These are phyloP conservation scores for Aegle marmelos DNA, from an alignment of 345 rosid species.

Conservation along the genomic window DNA sequence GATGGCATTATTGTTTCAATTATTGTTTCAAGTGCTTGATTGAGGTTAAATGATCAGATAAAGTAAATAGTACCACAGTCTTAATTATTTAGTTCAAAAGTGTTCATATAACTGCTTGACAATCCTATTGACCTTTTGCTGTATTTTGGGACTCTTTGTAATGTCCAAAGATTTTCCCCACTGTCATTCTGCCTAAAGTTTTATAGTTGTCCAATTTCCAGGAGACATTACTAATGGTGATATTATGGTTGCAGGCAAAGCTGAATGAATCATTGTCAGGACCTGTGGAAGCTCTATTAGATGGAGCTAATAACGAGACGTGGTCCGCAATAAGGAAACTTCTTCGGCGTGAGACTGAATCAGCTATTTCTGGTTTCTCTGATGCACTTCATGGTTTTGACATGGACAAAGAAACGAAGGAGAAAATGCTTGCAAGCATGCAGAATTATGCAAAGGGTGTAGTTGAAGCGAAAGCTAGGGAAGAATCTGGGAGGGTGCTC, in stretches of 20 bases:
- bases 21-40: background rate
- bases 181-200: background rate
- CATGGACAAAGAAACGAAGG: constrained; percentile 57
- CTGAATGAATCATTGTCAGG: constrained; percentile 68
- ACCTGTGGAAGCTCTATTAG: constrained; percentile 91
- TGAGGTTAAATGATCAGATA: background rate
- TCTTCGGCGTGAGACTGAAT: constrained; percentile 56
- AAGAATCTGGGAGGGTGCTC: constrained; percentile 86
- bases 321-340: constrained; percentile 91
- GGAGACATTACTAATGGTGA: constrained; percentile 16
- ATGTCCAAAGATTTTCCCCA: background rate
- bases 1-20: background rate
- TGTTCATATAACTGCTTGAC: background rate
- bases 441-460: constrained; percentile 61
- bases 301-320: constrained; percentile 78
- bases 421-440: constrained; percentile 58
- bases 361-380: constrained; percentile 69
- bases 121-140: background rate
- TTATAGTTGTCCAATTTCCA: constrained; percentile 8
- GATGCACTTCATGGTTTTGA: constrained; percentile 73
- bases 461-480: constrained; percentile 87
- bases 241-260: constrained; percentile 57
- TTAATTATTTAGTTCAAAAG: background rate
- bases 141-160: background rate
- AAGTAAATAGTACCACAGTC: background rate